phyloP scores from a whole-genome alignment of 257 asterid species.

The Ilex asprella region DNA sequence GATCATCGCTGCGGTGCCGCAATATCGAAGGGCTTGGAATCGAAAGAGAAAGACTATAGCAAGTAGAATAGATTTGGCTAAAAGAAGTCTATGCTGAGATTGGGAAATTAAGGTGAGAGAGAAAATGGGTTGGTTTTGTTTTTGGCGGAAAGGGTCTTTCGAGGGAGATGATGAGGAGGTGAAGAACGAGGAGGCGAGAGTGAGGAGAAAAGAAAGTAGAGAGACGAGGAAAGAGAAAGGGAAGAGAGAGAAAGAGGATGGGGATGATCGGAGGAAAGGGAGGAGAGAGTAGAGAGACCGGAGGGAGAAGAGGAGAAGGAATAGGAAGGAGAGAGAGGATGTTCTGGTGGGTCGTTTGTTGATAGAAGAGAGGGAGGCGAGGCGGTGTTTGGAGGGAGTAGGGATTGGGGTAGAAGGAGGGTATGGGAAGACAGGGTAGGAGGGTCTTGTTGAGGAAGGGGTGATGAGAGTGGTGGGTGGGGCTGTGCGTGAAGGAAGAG shows the following conservation, averaged over 20 bases:
- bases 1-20: constrained; percentile 91
- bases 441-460: constrained; percentile 29
- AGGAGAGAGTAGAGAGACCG: constrained; percentile 86
- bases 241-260: constrained; percentile 74
- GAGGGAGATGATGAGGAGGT: constrained; percentile 21
- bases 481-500: constrained; percentile 19
- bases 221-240: constrained; percentile 80
- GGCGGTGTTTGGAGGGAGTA: constrained; percentile 78
- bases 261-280: constrained; percentile 75
- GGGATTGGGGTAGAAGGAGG: constrained; percentile 71
- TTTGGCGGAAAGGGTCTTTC: constrained; percentile 18
- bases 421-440: constrained; percentile 33
- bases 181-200: constrained; percentile 45
- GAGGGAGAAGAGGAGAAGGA: constrained; percentile 64
- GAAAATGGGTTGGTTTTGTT: constrained; percentile 33
- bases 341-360: constrained; percentile 27
- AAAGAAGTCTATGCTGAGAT: constrained; percentile 47
- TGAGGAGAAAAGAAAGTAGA: constrained; percentile 62
- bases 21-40: constrained; percentile 80
- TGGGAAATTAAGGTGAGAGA: constrained; percentile 33
- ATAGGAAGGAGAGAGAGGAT: constrained; percentile 37
- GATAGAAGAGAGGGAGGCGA: constrained; percentile 21
- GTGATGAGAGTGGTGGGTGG: constrained; percentile 19
- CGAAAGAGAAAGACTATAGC: constrained; percentile 61
- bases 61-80: constrained; percentile 55